These are phyloP conservation scores for Daedaleopsis sinensis DNA, from an alignment of 768 basidiomycete species.

Conservation along the genomic window DNA sequence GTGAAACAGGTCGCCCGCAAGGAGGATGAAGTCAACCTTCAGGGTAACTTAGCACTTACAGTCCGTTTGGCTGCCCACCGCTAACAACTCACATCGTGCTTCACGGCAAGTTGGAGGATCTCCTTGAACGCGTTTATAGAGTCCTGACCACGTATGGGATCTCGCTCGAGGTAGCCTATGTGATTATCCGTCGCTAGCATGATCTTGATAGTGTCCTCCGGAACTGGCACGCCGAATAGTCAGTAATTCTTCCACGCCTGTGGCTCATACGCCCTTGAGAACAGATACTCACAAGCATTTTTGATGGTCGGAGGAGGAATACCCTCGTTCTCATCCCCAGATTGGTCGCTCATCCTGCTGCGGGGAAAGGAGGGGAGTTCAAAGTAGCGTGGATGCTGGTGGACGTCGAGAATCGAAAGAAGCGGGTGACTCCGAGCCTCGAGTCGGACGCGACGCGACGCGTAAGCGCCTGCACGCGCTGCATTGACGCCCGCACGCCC, in stretches of 20 bases:
- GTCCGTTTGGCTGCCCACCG: not conserved
- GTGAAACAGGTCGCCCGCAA: constrained; percentile 96
- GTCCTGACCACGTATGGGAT: constrained; percentile 93
- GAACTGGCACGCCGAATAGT: constrained; percentile 39
- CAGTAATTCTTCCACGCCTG: not conserved
- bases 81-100: constrained; percentile 69
- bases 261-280: not conserved
- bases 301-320: constrained; percentile 38
- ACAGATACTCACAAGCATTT: constrained; percentile 40
- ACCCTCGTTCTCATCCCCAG: constrained; percentile 24
- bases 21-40: constrained; percentile 93
- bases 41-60: not conserved
- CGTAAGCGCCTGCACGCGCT: constrained; percentile 5
- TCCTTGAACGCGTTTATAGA: constrained; percentile 95
- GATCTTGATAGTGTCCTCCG: constrained; percentile 75
- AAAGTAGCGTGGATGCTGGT: not conserved
- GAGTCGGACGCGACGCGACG: constrained; percentile 25
- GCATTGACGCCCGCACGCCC: not conserved
- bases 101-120: constrained; percentile 88
- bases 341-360: constrained; percentile 8
- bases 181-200: constrained; percentile 96
- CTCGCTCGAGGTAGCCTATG: constrained; percentile 92
- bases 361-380: not conserved
- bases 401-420: not conserved
- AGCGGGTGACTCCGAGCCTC: not conserved